Conservation (phyloP, 345 rosid genomes). For the Gossypium sturtianum region DNA sequence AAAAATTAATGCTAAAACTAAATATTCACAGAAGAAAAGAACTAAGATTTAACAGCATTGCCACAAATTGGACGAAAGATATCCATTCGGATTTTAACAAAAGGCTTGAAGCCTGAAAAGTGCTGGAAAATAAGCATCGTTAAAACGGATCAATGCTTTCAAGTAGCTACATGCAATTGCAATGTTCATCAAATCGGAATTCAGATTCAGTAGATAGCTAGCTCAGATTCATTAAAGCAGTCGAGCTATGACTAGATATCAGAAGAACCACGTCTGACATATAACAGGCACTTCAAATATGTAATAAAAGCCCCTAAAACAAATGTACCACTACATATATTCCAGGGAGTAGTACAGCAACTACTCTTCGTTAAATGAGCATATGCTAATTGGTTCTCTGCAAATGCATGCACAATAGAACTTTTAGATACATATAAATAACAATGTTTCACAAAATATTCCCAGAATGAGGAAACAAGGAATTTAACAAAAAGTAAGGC, state of each 20-base stretch:
- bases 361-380: not conserved
- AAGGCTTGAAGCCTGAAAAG: not conserved
- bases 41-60: no score
- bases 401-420: not conserved
- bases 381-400: not conserved
- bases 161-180: not conserved
- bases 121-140: not conserved
- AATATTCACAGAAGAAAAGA: no score
- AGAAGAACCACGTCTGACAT: not conserved
- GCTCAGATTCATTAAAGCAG: not conserved
- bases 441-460: not conserved
- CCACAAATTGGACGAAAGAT: not conserved
- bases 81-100: not conserved
- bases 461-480: not conserved
- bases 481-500: slow-evolving; percentile 6
- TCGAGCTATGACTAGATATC: not conserved
- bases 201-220: not conserved
- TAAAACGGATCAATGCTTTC: not conserved
- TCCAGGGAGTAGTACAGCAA: not conserved
- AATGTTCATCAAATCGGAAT: not conserved
- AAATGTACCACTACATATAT: not conserved
- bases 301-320: not conserved
- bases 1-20: not conserved
- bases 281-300: not conserved
- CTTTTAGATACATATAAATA: not conserved